Base-by-base conservation (phyloP, 352 stramenopile genomes). In the Phytophthora constricta region DNA sequence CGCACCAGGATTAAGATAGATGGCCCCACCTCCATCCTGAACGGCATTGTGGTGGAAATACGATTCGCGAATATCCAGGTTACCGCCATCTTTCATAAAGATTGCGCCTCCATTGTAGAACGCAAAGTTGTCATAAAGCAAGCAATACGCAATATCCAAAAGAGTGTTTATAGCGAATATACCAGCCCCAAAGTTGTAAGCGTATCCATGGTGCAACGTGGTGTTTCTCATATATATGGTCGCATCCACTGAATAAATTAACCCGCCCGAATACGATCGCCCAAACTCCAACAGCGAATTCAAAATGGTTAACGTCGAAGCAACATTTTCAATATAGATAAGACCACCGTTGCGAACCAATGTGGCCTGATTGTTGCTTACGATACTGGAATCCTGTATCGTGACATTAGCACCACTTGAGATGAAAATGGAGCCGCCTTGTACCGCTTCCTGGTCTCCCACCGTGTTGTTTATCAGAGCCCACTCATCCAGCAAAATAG, bases 101-200 rank as follows among this genome's bases (percentile, higher is more conserved):
- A 93, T 69, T 1, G 52, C 82, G 7, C 85, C 85, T 10, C 85
- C 85, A 45, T 86, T 76, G 45, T 89, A 91, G 20, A 82, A 81
- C 2, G 85, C 85, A 25, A 77, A 76, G 54, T 90, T 90, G 20
- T 72, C 48, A 4, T 37, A 56, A 41, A 89, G 58, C n/a, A 4
- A 39, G 11, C 65, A 85, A 22, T 60, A 25, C 19, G 43, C 64
- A 34, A 78, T 74, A 19, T 58, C 50, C 1, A 79, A 27, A 0
- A 26, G n/a, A 0, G 58, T 66, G 25, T 64, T 72, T 16, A 67
- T 71, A 10, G 59, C 69, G 54, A 74, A 90, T 20, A 93, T 65
- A 11, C 66, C 74, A 9, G 73, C 81, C 7, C 82, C 85, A 70
- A 91, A 93, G 14, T 91, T 74, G 33, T 70, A 74, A 1, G 70